phyloP scores from a whole-genome alignment of 768 basidiomycete genomes.

The Tricholoma hemisulphureum region DNA sequence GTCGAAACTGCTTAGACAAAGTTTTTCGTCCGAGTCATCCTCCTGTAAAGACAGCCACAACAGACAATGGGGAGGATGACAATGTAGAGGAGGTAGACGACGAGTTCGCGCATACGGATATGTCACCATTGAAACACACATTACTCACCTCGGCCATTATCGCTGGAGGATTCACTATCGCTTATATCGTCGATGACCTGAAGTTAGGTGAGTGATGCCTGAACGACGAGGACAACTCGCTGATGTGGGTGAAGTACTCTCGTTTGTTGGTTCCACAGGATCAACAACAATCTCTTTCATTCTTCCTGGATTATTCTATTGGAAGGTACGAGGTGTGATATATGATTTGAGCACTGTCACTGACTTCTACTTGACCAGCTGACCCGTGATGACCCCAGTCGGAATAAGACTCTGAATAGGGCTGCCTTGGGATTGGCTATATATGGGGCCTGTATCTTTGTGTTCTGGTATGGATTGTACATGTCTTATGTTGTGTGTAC shows the following conservation, averaged over 20 bases:
- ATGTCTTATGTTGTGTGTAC: background rate
- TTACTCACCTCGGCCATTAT: slow-evolving; percentile 69
- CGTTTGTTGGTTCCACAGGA: slow-evolving; percentile 95
- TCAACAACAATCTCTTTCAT: slow-evolving; percentile 98
- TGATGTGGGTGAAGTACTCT: slow-evolving; percentile 59
- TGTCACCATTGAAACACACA: slow-evolving; percentile 66
- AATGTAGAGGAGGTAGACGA: slow-evolving; percentile 47
- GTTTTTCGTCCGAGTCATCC: slow-evolving; percentile 56
- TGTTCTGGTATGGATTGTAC: slow-evolving; percentile 76
- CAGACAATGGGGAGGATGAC: slow-evolving; percentile 41
- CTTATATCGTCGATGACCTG: slow-evolving; percentile 77
- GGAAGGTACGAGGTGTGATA: slow-evolving; percentile 58
- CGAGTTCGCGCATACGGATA: slow-evolving; percentile 57
- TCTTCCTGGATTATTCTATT: slow-evolving; percentile 89
- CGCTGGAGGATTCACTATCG: slow-evolving; percentile 62
- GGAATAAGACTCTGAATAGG: slow-evolving; percentile 48
- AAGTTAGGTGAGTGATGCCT: slow-evolving; percentile 57
- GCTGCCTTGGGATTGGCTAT: slow-evolving; percentile 63
- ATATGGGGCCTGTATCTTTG: slow-evolving; percentile 79
- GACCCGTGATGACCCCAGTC: slow-evolving; percentile 61
- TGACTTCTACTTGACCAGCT: slow-evolving; percentile 41
- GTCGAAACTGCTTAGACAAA: slow-evolving; percentile 88
- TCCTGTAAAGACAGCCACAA: slow-evolving; percentile 27
- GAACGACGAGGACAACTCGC: background rate
- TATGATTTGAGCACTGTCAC: background rate